A percentile compares a stretch with the other conserved stretches of the same genome.
These are phyloP conservation scores for Mycena vulgaris DNA, from an alignment of 768 basidiomycete genomes.

Conservation along the genomic window DNA sequence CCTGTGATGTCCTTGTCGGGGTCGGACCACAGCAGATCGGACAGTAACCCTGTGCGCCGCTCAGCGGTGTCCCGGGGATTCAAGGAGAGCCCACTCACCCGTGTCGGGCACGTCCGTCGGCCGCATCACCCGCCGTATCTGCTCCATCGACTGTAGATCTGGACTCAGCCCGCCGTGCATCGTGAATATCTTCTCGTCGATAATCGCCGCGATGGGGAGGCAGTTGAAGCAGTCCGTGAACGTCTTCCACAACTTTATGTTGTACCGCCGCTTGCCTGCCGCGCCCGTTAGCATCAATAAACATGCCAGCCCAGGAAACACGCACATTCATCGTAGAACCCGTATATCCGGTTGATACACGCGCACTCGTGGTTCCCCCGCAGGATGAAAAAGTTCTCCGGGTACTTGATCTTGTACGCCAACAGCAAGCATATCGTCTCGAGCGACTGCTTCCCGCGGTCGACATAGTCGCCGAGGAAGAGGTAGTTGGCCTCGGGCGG, in stretches of 20 bases:
- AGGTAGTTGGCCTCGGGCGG: conserved; percentile 99
- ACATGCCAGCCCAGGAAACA: conserved; percentile 37
- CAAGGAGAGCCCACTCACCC: conserved; percentile 65
- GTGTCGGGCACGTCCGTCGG: conserved; percentile 99
- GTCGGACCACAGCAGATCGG: conserved; percentile 98
- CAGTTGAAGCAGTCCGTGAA: conserved; percentile 99
- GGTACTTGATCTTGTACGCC: conserved; percentile 99
- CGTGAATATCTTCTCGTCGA: conserved; percentile 99
- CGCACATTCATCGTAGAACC: conserved; percentile 99
- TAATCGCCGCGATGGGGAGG: conserved; percentile 98
- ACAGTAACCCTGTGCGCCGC: conserved; percentile 79
- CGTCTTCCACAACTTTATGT: conserved; percentile 99
- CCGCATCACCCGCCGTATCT: conserved; percentile 98
- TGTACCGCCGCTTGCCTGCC: conserved; percentile 98
- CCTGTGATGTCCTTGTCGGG: conserved; percentile 99
- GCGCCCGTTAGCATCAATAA: conserved; percentile 22
- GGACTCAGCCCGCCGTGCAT: conserved; percentile 99
- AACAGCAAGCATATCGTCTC: conserved; percentile 99
- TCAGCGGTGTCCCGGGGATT: conserved; percentile 4
- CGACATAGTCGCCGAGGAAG: conserved; percentile 99
- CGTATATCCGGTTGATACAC: conserved; percentile 99
- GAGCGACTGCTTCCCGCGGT: conserved; percentile 98
- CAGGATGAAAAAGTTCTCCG: conserved; percentile 99
- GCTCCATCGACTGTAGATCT: conserved; percentile 99
- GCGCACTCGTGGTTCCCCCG: conserved; percentile 99